phyloP scores from a whole-genome alignment of 192 early-diverging fungal genomes.

The Coemansia sp. region DNA sequence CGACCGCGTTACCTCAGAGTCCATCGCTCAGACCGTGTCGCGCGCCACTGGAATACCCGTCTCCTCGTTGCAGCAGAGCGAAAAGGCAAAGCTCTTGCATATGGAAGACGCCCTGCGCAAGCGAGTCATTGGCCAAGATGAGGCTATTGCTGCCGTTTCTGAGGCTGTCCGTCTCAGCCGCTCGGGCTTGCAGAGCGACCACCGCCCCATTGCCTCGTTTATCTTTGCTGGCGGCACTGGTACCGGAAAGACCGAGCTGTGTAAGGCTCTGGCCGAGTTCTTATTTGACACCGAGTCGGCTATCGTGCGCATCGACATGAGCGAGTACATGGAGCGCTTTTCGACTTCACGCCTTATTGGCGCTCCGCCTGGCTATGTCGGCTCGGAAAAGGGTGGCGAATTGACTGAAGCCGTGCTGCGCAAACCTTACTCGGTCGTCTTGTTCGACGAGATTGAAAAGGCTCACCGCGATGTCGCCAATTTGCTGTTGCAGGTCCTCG shows the following conservation, averaged over 20 bases:
- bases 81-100: constrained; percentile 70
- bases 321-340: constrained; percentile 76
- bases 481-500: constrained; percentile 90
- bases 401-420: constrained; percentile 79
- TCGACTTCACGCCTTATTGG: constrained; percentile 75
- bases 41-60: constrained; percentile 84
- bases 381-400: constrained; percentile 77
- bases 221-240: constrained; percentile 87
- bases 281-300: constrained; percentile 74
- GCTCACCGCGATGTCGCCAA: constrained; percentile 89
- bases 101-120: constrained; percentile 65
- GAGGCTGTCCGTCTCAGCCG: constrained; percentile 77
- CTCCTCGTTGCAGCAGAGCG: constrained; percentile 68
- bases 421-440: constrained; percentile 76
- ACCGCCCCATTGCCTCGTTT: constrained; percentile 75
- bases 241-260: constrained; percentile 80
- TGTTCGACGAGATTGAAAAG: constrained; percentile 85
- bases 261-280: constrained; percentile 76
- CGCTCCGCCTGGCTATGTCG: constrained; percentile 80
- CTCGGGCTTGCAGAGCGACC: constrained; percentile 76
- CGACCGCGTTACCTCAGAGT: constrained; percentile 79
- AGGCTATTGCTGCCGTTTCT: constrained; percentile 68
- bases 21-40: constrained; percentile 75
- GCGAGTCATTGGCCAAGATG: constrained; percentile 75
- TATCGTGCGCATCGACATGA: constrained; percentile 80